A percentile compares a stretch with the other conserved stretches of the same genome.
phyloP scores from a whole-genome alignment of 1,284 basidiomycete genomes.

The Ganoderma meredithae region DNA sequence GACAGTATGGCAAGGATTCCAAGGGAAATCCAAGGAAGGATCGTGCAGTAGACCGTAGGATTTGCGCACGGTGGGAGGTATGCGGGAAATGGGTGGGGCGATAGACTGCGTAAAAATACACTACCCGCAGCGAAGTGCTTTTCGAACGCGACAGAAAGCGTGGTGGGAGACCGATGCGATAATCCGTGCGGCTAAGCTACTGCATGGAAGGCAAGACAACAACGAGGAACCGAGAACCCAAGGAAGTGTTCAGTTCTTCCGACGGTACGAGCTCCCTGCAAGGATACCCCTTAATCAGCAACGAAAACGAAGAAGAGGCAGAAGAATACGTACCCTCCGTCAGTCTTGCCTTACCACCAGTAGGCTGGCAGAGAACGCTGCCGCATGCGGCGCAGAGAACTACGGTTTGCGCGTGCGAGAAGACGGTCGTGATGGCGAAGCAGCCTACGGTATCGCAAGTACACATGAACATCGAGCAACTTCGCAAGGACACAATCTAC shows the following conservation, averaged over 20 bases:
- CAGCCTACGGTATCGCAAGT: slow-evolving; percentile 63
- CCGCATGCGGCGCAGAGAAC: slow-evolving; percentile 94
- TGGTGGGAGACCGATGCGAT: slow-evolving; percentile 38
- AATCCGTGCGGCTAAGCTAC: slow-evolving; percentile 37
- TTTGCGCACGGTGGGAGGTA: slow-evolving; percentile 6
- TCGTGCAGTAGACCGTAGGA: not conserved
- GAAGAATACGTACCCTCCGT: slow-evolving; percentile 85
- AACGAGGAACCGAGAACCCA: slow-evolving; percentile 35
- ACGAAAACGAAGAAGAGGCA: slow-evolving; percentile 1
- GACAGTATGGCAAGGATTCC: slow-evolving; percentile 18
- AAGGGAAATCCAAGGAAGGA: slow-evolving; percentile 11
- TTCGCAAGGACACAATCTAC: not conserved
- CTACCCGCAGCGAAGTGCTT: slow-evolving; percentile 35
- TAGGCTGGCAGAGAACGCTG: slow-evolving; percentile 97
- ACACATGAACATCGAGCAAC: slow-evolving; percentile 1
- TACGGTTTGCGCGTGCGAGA: slow-evolving; percentile 95
- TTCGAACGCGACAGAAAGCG: slow-evolving; percentile 35
- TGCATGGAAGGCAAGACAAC: slow-evolving; percentile 31
- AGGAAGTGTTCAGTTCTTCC: slow-evolving; percentile 72
- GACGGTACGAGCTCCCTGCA: slow-evolving; percentile 86
- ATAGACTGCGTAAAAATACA: slow-evolving; percentile 36
- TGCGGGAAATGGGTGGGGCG: slow-evolving; percentile 29
- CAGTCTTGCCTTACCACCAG: slow-evolving; percentile 97
- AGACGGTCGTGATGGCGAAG: slow-evolving; percentile 95
- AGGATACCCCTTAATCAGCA: slow-evolving; percentile 19